Evolutionary conservation across 2,329 filamentous ascomycete genomes (phyloP).

Genomic region (Epichloe sp.): DNA sequence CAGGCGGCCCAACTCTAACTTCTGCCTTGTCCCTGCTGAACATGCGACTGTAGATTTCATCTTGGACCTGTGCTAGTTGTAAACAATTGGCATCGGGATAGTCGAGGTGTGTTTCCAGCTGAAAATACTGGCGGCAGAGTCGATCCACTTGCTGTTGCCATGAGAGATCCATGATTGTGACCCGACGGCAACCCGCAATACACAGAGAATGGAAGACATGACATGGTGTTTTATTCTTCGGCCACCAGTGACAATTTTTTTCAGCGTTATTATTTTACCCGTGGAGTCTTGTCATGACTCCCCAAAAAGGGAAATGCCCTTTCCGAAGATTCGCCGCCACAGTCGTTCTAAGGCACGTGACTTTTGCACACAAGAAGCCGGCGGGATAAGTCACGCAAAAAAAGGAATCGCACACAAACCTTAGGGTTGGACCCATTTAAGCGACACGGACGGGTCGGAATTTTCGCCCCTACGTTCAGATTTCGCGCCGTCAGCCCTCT

Average conservation of each 20-base stretch:
- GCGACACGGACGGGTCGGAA: conserved; percentile 24
- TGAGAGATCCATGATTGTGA: not conserved
- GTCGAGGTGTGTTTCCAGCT: conserved; percentile 52
- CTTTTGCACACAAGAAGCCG: not conserved
- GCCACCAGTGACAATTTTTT: not conserved
- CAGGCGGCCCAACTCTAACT: conserved; percentile 48
- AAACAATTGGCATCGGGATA: conserved; percentile 50
- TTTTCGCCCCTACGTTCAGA: conserved; percentile 19
- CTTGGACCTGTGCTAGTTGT: conserved; percentile 48
- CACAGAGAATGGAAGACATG: not conserved
- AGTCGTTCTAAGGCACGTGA: not conserved
- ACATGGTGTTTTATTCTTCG: not conserved
- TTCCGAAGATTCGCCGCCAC: not conserved
- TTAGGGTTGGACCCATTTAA: conserved; percentile 36
- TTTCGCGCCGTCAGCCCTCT: conserved; percentile 15
- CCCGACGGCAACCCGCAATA: not conserved
- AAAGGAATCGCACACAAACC: conserved; percentile 6
- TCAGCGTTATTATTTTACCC: not conserved
- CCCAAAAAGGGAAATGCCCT: not conserved
- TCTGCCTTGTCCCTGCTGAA: conserved; percentile 46
- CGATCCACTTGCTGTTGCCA: conserved; percentile 22
- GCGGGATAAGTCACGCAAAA: not conserved
- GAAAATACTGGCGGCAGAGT: conserved; percentile 66
- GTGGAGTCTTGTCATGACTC: too few species aligned
- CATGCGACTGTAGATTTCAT: conserved; percentile 49